Base-by-base conservation (phyloP, 2,329 filamentous ascomycete genomes). In the Rutstroemia sp. region DNA sequence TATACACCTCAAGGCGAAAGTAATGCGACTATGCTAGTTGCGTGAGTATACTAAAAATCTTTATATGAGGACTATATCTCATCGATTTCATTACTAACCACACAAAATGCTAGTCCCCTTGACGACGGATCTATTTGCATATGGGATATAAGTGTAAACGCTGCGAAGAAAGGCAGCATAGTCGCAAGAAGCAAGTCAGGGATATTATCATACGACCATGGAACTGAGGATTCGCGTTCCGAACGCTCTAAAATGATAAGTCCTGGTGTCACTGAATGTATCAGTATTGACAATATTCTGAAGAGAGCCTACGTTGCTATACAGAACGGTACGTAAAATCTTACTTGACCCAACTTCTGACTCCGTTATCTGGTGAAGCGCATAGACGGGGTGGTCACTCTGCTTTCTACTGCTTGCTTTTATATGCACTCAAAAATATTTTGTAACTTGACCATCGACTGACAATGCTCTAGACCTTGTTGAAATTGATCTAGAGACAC, bases 81-180 rank as follows among this genome's bases (percentile, higher is more conserved):
- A 19, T 17, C 14, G 10, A 17, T 41, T 6, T 21, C 19, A 9
- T 44, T 23, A n/a, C 41, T 44, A 19, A 44, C 6, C n/a, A 50
- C 44, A 49, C 19, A 30, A 0, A 30, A 23, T 30, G 3, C 9
- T 44, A 55, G 53, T 0, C 89, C 91, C 2, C 75, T 96, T 7
- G 89, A 95, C 57, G 89, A 96, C 67, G 91, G 91, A 0, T 90
- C 88, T 51, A 79, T 96, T n/a, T 89, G 86, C 63, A 72, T 96
- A 6, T 96, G 91, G 91, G 88, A 95, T 67, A 74, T 89, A 51
- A 82, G 79, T 54, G 80, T 79, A 1, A 79, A 76, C 30, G 73
- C 73, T 48, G 72, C 71, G 5, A 75, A 68, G 60, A 79, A 78
- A 61, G 87, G 88, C 2, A 79, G 76, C 2, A 80, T 94, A 34